Evolutionary conservation across 1,284 basidiomycete species (phyloP), one percentile per base, ranked within the genome.

Genomic region (Inonotus hispidus): DNA sequence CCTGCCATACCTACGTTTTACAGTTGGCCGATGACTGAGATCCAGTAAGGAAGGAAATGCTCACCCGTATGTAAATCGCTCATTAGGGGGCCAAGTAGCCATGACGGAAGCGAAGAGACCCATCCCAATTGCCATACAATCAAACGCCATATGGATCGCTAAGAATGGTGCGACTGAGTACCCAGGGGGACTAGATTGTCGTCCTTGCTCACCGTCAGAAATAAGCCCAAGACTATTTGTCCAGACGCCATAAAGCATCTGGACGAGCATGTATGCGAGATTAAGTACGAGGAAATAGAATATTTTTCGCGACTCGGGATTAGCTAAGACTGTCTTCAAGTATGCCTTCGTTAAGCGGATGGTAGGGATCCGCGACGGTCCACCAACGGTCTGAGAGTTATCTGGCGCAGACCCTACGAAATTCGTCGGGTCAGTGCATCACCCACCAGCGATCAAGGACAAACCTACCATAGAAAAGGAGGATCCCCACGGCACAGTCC

Each of bases 141-240:
- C 97, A 69, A 99, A 99, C 25, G 95, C 93, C 97, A 99, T 99
- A 72, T 99, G 97, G 56, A 99, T 99, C 13, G 97, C 96, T 97
- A 66, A 4, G 50, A 29, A 29, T n/a, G 1, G 32, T 21, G 43
- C 21, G n/a, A 56, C 49, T 11, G 10, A 32, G 32, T 32, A 8
- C 32, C 16, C 7, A 16, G n/a, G 16, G 19, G 6, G 16, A 43
- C 6, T n/a, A 21, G n/a, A 52, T 35, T 32, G 27, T 25, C 7
- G 23, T 49, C 16, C 38, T 5, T 21, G 69, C 87, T 70, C 69
- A 95, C 95, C 93, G 73, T 99, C 97, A 14, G 94, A 97, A 62
- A 99, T 99, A 37, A 99, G 77, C 1, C 97, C 97, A 53, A 99
- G 74, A 68, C 92, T 95, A 71, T 99, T 99, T 25, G 97, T 99